Conservation (phyloP, 768 basidiomycete species). For the Rhodosporidiobolus odoratus region DNA sequence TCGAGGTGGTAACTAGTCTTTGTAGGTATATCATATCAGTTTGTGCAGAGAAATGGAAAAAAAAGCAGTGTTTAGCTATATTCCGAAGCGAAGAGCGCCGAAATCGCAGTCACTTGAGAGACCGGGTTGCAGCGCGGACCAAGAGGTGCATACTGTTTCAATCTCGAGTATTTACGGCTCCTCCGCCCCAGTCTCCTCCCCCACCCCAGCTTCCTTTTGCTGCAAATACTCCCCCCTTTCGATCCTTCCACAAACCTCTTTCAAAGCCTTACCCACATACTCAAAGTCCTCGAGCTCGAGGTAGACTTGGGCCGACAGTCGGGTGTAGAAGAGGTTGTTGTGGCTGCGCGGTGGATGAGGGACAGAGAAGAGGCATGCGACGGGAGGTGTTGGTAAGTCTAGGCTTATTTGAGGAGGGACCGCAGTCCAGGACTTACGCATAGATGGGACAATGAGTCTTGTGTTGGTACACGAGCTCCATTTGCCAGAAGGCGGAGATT, state of each 20-base stretch:
- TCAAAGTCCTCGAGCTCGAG: conserved; percentile 35
- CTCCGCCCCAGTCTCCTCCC: neutral
- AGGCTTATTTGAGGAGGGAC: neutral
- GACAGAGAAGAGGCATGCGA: neutral
- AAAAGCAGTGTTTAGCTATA: no score
- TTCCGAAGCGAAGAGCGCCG: no score
- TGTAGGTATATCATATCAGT: no score
- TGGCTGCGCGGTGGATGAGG: neutral
- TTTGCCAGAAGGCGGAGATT: conserved; percentile 8
- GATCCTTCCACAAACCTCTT: conserved; percentile 24
- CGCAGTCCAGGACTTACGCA: neutral
- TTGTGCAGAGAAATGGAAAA: no score
- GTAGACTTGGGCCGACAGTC: conserved; percentile 39
- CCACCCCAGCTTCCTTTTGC: neutral
- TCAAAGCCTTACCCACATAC: conserved; percentile 7
- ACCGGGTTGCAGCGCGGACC: no score
- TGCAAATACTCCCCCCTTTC: neutral
- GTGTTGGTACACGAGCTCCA: neutral
- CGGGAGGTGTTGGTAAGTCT: neutral
- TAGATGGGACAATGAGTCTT: conserved; percentile 14
- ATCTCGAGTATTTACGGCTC: neutral
- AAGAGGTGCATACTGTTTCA: no score
- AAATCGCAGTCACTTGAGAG: no score
- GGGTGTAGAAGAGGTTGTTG: conserved; percentile 1
- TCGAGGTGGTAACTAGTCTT: conserved; percentile 12